Evolutionary conservation across 345 rosid genomes (phyloP), one percentile per base, ranked within the genome.

Genomic region (Eucalyptus cloeziana): DNA sequence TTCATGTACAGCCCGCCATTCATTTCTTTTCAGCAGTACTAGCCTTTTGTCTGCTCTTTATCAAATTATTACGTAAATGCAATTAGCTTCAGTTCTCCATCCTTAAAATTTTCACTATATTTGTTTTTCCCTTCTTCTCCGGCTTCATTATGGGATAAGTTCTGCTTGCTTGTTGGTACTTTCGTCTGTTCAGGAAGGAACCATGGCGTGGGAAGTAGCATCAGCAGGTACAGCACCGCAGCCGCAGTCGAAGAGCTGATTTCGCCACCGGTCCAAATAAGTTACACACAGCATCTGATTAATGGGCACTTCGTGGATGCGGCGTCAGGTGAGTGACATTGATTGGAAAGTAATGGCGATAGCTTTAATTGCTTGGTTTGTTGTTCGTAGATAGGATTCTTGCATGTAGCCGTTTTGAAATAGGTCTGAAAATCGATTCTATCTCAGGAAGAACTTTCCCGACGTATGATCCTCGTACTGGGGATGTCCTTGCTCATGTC

Each of bases 221-320:
- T 93, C 87, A 89, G 90, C 87, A 92, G 95, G 91, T 96, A 92
- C 47, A 94, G 96, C 90, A 94, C 96, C 30, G 91, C 95, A 90
- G 95, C 96, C 14, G 97, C 93, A 45, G 37, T 90, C 13, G 99
- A 97, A 85, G 96, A 94, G 90, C 94, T 94, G 86, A 92, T 96
- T 24, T 89, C 85, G 89, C 99, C 99, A 4, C 92, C 97, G 0
- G 96, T 97, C 89, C 93, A 95, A 89, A 93, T 97, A 25, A 86
- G 89, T 88, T 93, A 95, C 89, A 95, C 94, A 47, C 95, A 98
- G 93, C 93, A 95, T 88, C 92, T 98, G 37, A 96, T 98, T 52
- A 88, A 96, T 93, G 99, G 99, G 87, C 91, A 95, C 89, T 98
- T 95, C 37, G 96, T 96, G 1, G 99, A 96, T 91, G 93, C 99